Conservation (phyloP, 805 yeast genomes). For the Starmerella riodocensis region DNA sequence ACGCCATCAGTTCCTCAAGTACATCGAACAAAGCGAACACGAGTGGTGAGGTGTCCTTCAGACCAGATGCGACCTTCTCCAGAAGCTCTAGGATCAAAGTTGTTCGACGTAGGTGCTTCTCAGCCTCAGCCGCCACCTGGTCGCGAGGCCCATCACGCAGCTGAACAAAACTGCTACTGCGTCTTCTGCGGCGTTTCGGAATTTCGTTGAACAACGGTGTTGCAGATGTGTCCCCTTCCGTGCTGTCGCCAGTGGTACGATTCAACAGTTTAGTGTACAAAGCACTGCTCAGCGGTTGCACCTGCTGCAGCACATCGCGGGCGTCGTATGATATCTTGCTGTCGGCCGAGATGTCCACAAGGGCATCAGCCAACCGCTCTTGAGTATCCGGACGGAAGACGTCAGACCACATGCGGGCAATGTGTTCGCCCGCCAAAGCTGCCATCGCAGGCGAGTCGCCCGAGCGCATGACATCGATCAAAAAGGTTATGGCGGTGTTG, state of each 20-base stretch:
- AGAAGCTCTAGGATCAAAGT: constrained; percentile 70
- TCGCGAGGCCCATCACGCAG: constrained; percentile 30
- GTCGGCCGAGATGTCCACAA: constrained; percentile 43
- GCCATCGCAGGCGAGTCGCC: constrained; percentile 32
- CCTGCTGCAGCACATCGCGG: constrained; percentile 35
- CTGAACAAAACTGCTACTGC: constrained; percentile 62
- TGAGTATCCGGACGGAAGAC: constrained; percentile 44
- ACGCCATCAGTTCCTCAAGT: constrained; percentile 35
- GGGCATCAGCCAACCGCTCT: constrained; percentile 41
- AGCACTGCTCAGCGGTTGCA: constrained; percentile 41
- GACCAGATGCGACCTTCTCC: constrained; percentile 32
- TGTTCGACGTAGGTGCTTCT: constrained; percentile 60
- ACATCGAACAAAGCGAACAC: constrained; percentile 28
- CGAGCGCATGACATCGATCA: constrained; percentile 37
- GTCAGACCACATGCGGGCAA: constrained; percentile 42
- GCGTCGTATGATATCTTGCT: constrained; percentile 35
- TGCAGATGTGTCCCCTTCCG: background rate
- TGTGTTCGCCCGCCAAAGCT: constrained; percentile 34
- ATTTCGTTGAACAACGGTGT: constrained; percentile 17
- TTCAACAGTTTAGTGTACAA: constrained; percentile 44
- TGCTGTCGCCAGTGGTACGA: constrained; percentile 22
- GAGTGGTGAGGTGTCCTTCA: constrained; percentile 17
- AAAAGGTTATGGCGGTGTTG: constrained; percentile 48
- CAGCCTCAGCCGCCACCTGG: constrained; percentile 61
- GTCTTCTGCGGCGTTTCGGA: constrained; percentile 51